Percentiles rank a stretch among this genome's conserved stretches.
Conservation (phyloP, 352 stramenopile genomes). For the Saprolegnia diclina region DNA sequence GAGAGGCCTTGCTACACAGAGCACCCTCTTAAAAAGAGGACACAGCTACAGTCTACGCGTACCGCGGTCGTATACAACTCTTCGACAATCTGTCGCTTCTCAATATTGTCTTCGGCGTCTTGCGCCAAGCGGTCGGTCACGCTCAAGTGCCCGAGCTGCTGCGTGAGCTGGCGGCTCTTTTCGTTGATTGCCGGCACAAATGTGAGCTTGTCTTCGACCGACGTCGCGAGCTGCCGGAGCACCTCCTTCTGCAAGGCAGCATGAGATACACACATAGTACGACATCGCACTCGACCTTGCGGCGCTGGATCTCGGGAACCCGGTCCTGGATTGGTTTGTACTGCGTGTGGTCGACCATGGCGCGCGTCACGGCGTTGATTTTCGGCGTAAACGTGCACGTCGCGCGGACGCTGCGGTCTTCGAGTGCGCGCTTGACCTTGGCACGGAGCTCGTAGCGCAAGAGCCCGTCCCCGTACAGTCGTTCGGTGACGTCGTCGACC, state of each 20-base stretch:
- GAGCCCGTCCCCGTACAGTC: slow-evolving; percentile 58
- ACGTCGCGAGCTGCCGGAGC: slow-evolving; percentile 11
- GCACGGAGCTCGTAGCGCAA: slow-evolving; percentile 52
- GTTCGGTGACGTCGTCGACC: slow-evolving; percentile 41
- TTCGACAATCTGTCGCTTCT: slow-evolving; percentile 52
- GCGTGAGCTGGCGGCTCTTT: slow-evolving; percentile 49
- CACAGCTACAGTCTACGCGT: neutral
- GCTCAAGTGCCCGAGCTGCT: slow-evolving; percentile 20
- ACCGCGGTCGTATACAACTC: slow-evolving; percentile 61
- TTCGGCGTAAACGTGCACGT: slow-evolving; percentile 64
- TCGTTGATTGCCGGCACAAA: slow-evolving; percentile 61
- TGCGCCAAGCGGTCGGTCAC: slow-evolving; percentile 54
- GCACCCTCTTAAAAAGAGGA: neutral
- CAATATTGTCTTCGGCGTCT: slow-evolving; percentile 41
- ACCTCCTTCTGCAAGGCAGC: slow-evolving; percentile 9
- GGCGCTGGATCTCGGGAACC: slow-evolving; percentile 51
- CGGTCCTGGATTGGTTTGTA: slow-evolving; percentile 71
- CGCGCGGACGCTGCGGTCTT: slow-evolving; percentile 37
- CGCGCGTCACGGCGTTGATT: slow-evolving; percentile 49
- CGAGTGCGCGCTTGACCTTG: slow-evolving; percentile 41
- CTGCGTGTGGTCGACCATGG: slow-evolving; percentile 35
- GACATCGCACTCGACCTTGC: slow-evolving; percentile 40
- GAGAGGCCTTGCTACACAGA: slow-evolving; percentile 37
- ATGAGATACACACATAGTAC: neutral
- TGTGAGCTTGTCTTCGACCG: slow-evolving; percentile 33